These are phyloP conservation scores for Ophiosphaerella narmari DNA, from an alignment of 2,329 filamentous ascomycete species.

Conservation along the genomic window DNA sequence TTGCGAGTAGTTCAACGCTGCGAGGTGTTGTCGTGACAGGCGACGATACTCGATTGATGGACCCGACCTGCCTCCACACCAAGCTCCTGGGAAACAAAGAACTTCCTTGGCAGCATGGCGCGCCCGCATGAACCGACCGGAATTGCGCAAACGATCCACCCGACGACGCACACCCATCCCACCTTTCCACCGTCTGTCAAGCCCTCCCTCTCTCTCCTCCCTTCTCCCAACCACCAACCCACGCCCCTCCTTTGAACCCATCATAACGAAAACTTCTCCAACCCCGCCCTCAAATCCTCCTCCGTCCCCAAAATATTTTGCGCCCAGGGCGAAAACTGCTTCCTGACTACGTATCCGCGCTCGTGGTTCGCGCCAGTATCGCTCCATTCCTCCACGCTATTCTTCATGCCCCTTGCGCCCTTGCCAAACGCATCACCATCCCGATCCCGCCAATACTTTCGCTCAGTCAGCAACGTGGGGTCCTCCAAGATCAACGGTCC, in stretches of 20 bases:
- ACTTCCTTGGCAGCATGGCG: no score
- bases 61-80: no score
- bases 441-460: conserved; percentile 12
- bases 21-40: no score
- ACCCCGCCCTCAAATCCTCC: conserved; percentile 62
- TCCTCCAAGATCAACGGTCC: conserved; percentile 27
- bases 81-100: no score
- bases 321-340: conserved; percentile 72
- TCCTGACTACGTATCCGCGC: conserved; percentile 59
- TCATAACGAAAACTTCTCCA: conserved; percentile 34
- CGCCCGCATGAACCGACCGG: no score
- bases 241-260: background rate
- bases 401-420: conserved; percentile 21
- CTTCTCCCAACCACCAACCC: background rate
- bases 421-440: conserved; percentile 11
- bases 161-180: background rate
- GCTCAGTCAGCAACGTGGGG: background rate
- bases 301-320: conserved; percentile 80
- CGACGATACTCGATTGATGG: no score
- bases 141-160: no score
- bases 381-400: background rate
- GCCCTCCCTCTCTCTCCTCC: background rate
- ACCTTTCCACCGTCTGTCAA: background rate
- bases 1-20: no score
- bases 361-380: background rate